Evolutionary conservation across 2,329 filamentous ascomycete genomes (phyloP), one percentile per base, ranked within the genome.

Genomic region (Diaporthe batatas): DNA sequence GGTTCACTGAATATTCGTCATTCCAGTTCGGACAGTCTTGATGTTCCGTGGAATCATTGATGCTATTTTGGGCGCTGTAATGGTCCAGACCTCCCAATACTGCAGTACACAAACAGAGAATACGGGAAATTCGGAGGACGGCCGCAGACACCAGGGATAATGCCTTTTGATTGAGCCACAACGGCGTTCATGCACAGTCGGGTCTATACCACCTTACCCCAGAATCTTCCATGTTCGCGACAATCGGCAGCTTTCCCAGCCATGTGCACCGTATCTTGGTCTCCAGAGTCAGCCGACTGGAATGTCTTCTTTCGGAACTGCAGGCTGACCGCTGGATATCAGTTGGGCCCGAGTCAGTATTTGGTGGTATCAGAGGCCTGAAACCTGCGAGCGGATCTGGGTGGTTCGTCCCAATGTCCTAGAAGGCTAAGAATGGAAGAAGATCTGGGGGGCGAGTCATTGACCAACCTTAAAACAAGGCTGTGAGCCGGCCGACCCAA

Each of bases 391-490:
- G 59, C 59, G 59, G 59, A 65, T 65, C 59, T 18, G 59, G 18
- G 59, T 65, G 59, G 59, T 65, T 65, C 59, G 59, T 65, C 59
- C 32, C 42, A 65, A 65, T 49, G 42, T 49, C 59, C 59, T 47
- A 42, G 59, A 65, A 23, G 42, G 29, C 59, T 65, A 65, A 65
- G 59, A 65, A 51, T 65, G 42, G 59, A 51, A 51, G 42, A 65
- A 65, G 59, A 65, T 65, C 59, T 65, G 59, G 42, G 59, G 59
- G 42, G 42, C 59, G 59, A 65, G 59, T 65, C 59, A 65, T 65
- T 65, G 59, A 36, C 59, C 59, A 51, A 65, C 42, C 59, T 65
- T 65, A 51, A 49, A 64, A 64, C 59, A 64, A 65, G 59, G 59
- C 59, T 51, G 59, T 49, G 59, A 49, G 59, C 59, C 59, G 59